phyloP scores from a whole-genome alignment of 257 asterid species.

The Przewalskia tangutica region DNA sequence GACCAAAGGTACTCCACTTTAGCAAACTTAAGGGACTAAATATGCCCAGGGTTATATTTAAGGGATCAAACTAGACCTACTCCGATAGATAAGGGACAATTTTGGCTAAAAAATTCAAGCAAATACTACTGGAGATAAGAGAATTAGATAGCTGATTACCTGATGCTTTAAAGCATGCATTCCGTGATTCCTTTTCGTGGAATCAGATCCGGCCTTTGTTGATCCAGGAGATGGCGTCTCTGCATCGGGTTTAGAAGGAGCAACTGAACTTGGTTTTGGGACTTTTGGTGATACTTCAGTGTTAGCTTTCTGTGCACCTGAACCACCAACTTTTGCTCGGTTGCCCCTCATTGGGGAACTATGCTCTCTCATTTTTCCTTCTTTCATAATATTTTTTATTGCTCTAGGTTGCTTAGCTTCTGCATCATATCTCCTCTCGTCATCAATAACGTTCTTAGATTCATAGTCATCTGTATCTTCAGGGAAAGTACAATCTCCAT shows the following conservation, averaged over 20 bases:
- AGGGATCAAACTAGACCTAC: too few species aligned
- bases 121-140: neutral
- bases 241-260: conserved; percentile 26
- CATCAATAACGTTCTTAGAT: conserved; percentile 17
- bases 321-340: conserved; percentile 28
- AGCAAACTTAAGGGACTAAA: too few species aligned
- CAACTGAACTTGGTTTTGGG: conserved; percentile 26
- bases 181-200: conserved; percentile 34
- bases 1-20: too few species aligned
- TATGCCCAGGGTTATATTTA: too few species aligned
- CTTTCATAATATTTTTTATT: conserved; percentile 60
- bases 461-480: conserved; percentile 25
- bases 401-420: conserved; percentile 63
- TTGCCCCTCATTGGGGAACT: conserved; percentile 74
- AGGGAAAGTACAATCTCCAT: conserved; percentile 17
- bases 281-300: conserved; percentile 53
- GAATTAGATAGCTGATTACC: conserved; percentile 28
- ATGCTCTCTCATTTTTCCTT: conserved; percentile 71
- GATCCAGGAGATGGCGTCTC: conserved; percentile 33
- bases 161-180: conserved; percentile 63
- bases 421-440: neutral
- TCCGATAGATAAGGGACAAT: too few species aligned
- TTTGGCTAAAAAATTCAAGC: neutral
- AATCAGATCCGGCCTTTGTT: conserved; percentile 34
- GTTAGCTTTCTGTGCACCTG: conserved; percentile 26